Base-by-base conservation (phyloP, 2,329 filamentous ascomycete genomes). In the Aspergillus unguis region DNA sequence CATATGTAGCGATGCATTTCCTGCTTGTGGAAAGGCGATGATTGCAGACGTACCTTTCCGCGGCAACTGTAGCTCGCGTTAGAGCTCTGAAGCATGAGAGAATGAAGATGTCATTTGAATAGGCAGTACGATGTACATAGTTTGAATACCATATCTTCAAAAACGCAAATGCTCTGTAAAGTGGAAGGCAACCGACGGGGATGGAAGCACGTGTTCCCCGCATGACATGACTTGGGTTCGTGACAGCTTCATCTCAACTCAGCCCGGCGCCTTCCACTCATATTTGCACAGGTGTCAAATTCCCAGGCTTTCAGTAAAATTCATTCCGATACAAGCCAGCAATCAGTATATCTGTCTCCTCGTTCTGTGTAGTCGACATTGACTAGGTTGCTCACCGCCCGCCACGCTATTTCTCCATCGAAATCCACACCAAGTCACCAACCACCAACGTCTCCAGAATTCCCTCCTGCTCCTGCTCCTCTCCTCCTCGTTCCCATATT, bases 1-100 rank as follows among this genome's bases (percentile, higher is more conserved):
- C 94, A 5, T 99, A 97, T 70, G 77, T 75, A 29, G 92, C 92
- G 11, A 95, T 99, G 90, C 94, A 99, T 76, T 74, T 97, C 56
- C 74, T 99, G 64, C 83, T 99, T 44, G 84, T 99, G 25, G 94
- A 99, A 80, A 92, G 85, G 79, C 81, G 89, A 66, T 92, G 80
- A 69, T 54, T 10, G 37, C 29, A 31, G 27, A 23, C 6, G 47
- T 44, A 27, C 11, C 11, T 17, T 48, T 51, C 44, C 40, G 48
- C 33, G 26, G 36, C n/a, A 26, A 31, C 41, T 38, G 9, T 6
- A 35, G n/a, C 25, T 38, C 28, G 5, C 25, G 23, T 42, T 11
- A 10, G 35, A 37, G 36, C 28, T 41, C 37, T 11, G n/a, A 37
- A 26, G 10, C 32, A 25, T 17, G 17, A 17, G 17, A 17, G 17